Conservation (phyloP, 2,329 filamentous ascomycete species). For the Metarhizium brunneum region DNA sequence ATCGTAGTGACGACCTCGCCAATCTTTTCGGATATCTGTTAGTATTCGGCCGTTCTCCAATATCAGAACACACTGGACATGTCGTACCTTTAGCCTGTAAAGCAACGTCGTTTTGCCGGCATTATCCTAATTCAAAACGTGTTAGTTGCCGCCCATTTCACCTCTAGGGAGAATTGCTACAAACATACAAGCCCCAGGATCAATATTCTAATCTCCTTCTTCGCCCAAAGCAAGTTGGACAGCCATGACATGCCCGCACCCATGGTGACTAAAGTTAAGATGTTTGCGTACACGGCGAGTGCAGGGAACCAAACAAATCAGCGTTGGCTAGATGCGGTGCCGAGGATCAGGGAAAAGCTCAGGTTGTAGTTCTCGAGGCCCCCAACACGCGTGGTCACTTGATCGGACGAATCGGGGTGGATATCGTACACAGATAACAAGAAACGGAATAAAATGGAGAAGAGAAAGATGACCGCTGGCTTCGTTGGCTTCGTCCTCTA, state of each 20-base stretch:
- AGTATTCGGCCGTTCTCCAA: background rate
- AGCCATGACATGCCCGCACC: slow-evolving; percentile 59
- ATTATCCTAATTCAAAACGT: slow-evolving; percentile 60
- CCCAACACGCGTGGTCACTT: slow-evolving; percentile 3
- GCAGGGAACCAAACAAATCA: background rate
- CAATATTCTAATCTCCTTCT: slow-evolving; percentile 96
- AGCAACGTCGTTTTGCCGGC: slow-evolving; percentile 95
- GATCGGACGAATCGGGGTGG: background rate
- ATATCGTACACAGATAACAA: background rate
- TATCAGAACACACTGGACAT: background rate
- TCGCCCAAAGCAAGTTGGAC: slow-evolving; percentile 69
- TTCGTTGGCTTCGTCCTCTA: background rate
- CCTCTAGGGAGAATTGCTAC: background rate
- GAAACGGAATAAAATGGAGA: background rate
- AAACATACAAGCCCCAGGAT: slow-evolving; percentile 78
- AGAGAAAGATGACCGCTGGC: background rate
- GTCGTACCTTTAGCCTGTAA: slow-evolving; percentile 79
- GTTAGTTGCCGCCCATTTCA: slow-evolving; percentile 7
- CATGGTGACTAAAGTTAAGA: slow-evolving; percentile 35
- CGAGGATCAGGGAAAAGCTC: slow-evolving; percentile 1
- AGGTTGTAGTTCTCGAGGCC: background rate
- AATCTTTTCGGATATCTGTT: slow-evolving; percentile 50
- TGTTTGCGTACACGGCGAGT: background rate
- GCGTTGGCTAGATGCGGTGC: background rate
- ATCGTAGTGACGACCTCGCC: slow-evolving; percentile 98